Evolutionary conservation across 2,329 filamentous ascomycete species (phyloP), one percentile per base, ranked within the genome.

Genomic region (Fusarium sp.): DNA sequence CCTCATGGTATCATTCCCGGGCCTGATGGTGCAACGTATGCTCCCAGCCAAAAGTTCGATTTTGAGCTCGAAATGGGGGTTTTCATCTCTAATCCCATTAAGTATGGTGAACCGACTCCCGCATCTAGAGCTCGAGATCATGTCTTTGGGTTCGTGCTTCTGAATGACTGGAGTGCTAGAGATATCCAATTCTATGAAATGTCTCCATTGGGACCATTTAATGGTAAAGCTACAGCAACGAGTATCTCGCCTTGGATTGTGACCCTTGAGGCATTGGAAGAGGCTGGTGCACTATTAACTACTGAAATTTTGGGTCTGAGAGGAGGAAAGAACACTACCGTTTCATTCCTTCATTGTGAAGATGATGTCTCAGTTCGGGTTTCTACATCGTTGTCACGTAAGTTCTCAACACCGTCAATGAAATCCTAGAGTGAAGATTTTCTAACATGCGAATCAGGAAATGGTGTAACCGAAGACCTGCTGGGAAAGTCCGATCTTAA

Each of bases 381-480:
- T 20, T 56, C 52, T 3, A 42, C 52, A 20, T 18, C 15, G 1
- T 6, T 56, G 3, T 56, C 22, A 2, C 22, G 52, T 56, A 20
- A 33, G 52, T 56, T 5, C 7, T 31, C 12, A 3, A 31, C 12
- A 56, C 2, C 7, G 17, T 9, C 35, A 26, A 26, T 2, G 6
- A 6, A 3, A 31, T n/a, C 18, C 22, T 4, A 22, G 4, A 24
- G 3, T 15, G 4, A 1, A 17, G 0, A 9, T 11, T 17, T 13
- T 24, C n/a, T 57, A 35, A 57, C 5, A 1, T 15, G 5, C 5
- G 3, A 22, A 35, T 12, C 6, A 57, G 55, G 55, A 17, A 26
- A 22, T 8, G 28, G 41, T 2, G 36, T 33, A 4, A 56, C 15
- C 0, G 1, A 56, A 11, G 36, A 44, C 1, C 17, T 56, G 4